Evolutionary conservation across 345 rosid genomes (phyloP).

Genomic region (Erysimum cheiranthoides): DNA sequence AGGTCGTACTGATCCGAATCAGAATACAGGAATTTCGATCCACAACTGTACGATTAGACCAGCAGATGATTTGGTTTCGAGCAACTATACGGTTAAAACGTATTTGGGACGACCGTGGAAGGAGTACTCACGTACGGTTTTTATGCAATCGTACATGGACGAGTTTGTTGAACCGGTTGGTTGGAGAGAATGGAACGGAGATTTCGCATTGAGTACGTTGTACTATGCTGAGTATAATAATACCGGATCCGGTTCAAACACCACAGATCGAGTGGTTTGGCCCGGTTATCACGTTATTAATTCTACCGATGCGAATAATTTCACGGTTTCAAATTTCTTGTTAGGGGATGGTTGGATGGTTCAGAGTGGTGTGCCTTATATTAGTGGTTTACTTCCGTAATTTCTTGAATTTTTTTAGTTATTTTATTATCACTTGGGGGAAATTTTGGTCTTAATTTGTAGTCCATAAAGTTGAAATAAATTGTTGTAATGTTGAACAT

Average conservation of each 20-base stretch:
- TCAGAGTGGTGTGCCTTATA: conserved; percentile 62
- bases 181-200: conserved; percentile 72
- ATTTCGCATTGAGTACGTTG: conserved; percentile 67
- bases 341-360: conserved; percentile 77
- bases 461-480: conserved; percentile 4
- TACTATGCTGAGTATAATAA: conserved; percentile 80
- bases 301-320: conserved; percentile 68
- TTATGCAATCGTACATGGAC: conserved; percentile 61
- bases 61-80: conserved; percentile 66
- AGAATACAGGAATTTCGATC: conserved; percentile 82
- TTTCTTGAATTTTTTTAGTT: conserved; percentile 14
- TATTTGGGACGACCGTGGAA: conserved; percentile 94
- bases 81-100: conserved; percentile 52
- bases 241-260: conserved; percentile 71
- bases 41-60: conserved; percentile 67
- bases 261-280: conserved; percentile 68
- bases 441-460: not conserved
- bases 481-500: conserved; percentile 9
- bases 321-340: conserved; percentile 67
- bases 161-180: conserved; percentile 68
- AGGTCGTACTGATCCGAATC: conserved; percentile 82
- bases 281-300: conserved; percentile 65
- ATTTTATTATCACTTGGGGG: not conserved
- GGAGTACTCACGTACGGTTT: conserved; percentile 75
- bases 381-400: conserved; percentile 36